Conservation (phyloP, 352 stramenopile genomes). For the Pythium phragmitis region DNA sequence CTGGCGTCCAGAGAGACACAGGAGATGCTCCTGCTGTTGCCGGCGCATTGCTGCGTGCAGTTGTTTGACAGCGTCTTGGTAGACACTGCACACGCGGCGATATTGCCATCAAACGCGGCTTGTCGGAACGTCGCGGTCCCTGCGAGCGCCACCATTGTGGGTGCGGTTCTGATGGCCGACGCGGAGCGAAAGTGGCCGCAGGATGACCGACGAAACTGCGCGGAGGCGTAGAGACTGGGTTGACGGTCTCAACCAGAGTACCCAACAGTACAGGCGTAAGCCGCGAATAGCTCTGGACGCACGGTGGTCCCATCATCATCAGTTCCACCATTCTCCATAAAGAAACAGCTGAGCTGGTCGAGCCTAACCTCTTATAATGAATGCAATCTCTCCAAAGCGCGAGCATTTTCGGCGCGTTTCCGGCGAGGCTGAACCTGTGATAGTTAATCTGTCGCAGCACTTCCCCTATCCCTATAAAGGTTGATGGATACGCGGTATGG, state of each 20-base stretch:
- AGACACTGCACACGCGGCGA: background rate
- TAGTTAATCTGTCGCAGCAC: background rate
- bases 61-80: constrained; percentile 6
- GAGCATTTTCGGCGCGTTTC: background rate
- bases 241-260: background rate
- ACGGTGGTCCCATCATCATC: background rate
- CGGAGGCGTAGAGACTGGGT: background rate
- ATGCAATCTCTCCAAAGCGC: background rate
- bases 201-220: background rate
- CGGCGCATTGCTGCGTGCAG: background rate
- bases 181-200: background rate
- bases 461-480: background rate
- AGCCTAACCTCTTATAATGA: background rate
- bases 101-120: background rate
- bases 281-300: background rate
- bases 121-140: background rate
- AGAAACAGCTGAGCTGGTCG: background rate
- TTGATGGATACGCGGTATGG: too few relatives aligned
- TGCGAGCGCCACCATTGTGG: constrained; percentile 1
- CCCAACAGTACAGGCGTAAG: background rate
- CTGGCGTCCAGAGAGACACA: constrained; percentile 2
- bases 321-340: background rate
- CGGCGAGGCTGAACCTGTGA: background rate
- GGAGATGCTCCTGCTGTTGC: background rate
- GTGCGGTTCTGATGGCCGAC: constrained; percentile 4